Evolutionary conservation across 257 asterid species (phyloP).

Genomic region (Penstemon eatonii): DNA sequence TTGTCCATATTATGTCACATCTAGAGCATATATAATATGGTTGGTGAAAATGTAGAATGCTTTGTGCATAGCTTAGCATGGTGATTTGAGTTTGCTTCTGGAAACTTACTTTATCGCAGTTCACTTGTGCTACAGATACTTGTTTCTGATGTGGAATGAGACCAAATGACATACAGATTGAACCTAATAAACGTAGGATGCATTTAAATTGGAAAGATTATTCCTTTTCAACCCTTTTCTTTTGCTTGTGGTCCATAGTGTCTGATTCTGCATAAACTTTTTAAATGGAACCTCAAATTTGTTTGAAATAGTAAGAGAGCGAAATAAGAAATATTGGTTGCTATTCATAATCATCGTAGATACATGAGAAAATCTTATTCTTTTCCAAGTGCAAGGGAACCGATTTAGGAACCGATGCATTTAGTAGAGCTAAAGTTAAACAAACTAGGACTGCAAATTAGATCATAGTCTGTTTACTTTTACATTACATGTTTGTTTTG

Average conservation of each 20-base stretch:
- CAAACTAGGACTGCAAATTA: background rate
- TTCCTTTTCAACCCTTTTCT: background rate
- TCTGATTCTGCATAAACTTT: conserved; percentile 2
- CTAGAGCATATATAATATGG: background rate
- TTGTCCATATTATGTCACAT: too few relatives aligned
- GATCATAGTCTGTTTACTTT: background rate
- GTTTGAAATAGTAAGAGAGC: background rate
- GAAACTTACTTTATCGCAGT: too few relatives aligned
- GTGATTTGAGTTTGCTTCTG: background rate
- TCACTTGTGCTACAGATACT: conserved; percentile 5
- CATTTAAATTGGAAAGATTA: conserved; percentile 3
- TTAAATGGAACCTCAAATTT: background rate
- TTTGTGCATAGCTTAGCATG: background rate
- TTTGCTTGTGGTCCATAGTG: conserved; percentile 7
- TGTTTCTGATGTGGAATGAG: background rate
- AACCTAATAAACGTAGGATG: background rate
- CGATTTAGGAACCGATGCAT: conserved; percentile 14
- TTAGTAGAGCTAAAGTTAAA: background rate
- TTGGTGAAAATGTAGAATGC: background rate
- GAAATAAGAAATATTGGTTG: background rate
- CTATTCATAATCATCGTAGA: conserved; percentile 7
- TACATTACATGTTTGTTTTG: conserved; percentile 5
- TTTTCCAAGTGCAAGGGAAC: background rate
- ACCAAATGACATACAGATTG: conserved; percentile 1
- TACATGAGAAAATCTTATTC: background rate